These are phyloP conservation scores for Malassezia slooffiae DNA, from an alignment of 1,284 basidiomycete species.

Conservation along the genomic window DNA sequence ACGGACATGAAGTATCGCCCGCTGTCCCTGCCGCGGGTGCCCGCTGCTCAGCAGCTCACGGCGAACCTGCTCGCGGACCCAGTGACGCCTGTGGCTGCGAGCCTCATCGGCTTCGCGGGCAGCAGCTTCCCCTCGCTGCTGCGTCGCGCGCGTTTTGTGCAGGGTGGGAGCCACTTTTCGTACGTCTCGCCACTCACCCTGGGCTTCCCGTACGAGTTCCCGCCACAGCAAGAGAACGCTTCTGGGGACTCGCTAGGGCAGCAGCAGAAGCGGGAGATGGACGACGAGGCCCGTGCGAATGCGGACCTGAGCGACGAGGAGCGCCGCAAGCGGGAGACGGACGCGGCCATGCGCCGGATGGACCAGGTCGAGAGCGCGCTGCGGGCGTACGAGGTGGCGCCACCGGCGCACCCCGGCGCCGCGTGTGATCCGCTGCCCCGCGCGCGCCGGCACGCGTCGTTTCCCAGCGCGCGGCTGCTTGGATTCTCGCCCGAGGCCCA, in stretches of 20 bases:
- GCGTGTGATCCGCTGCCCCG: background rate
- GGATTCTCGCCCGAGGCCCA: constrained; percentile 57
- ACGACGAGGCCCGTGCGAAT: constrained; percentile 12
- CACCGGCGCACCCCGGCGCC: constrained; percentile 9
- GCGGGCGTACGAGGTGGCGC: constrained; percentile 26
- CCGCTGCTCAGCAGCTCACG: constrained; percentile 55
- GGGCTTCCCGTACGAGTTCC: constrained; percentile 72
- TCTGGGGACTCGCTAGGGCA: constrained; percentile 16
- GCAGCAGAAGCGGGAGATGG: constrained; percentile 13
- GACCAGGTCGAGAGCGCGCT: constrained; percentile 29
- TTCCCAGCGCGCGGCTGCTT: constrained; percentile 51
- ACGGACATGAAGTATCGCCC: constrained; percentile 19
- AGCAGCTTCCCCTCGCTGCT: constrained; percentile 48
- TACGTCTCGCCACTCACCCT: constrained; percentile 71
- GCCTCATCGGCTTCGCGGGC: constrained; percentile 52
- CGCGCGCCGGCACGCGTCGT: constrained; percentile 17
- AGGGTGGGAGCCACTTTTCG: constrained; percentile 62
- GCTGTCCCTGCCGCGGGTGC: constrained; percentile 56
- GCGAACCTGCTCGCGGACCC: constrained; percentile 63
- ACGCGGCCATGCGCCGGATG: constrained; percentile 25
- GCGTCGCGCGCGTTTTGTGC: constrained; percentile 60
- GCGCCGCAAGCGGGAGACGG: constrained; percentile 13
- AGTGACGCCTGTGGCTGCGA: constrained; percentile 51
- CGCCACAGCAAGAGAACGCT: constrained; percentile 26
- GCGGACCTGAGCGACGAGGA: constrained; percentile 18